Evolutionary conservation across 495 filamentous ascomycete species (phyloP).

Genomic region (Tuber microsphaerosporum): DNA sequence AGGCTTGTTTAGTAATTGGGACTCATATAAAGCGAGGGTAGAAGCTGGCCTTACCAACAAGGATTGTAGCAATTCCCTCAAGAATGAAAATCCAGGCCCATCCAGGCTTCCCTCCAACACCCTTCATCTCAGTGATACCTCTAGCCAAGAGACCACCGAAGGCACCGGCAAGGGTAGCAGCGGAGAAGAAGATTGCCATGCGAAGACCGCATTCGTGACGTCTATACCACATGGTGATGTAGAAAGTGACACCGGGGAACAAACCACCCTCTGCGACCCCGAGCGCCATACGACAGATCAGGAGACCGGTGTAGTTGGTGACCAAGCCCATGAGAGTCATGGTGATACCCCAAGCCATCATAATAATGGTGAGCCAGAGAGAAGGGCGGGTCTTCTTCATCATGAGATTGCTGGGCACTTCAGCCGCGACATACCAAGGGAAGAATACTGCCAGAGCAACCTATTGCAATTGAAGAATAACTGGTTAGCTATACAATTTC

Average conservation of each 20-base stretch:
- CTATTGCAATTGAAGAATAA: slow-evolving; percentile 44
- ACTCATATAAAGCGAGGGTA: slow-evolving; percentile 30
- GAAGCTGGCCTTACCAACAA: slow-evolving; percentile 41
- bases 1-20: slow-evolving; percentile 28
- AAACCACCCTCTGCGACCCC: slow-evolving; percentile 59
- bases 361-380: slow-evolving; percentile 54
- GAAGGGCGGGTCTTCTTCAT: slow-evolving; percentile 59
- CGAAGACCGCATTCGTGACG: slow-evolving; percentile 53
- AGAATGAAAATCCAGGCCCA: slow-evolving; percentile 72
- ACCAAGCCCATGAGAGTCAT: slow-evolving; percentile 57
- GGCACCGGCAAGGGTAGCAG: slow-evolving; percentile 46
- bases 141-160: slow-evolving; percentile 64
- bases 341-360: slow-evolving; percentile 52
- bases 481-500: neutral
- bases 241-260: slow-evolving; percentile 65
- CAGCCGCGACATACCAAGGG: slow-evolving; percentile 59
- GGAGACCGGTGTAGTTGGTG: slow-evolving; percentile 50
- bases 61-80: slow-evolving; percentile 52
- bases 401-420: slow-evolving; percentile 60
- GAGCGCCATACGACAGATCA: slow-evolving; percentile 55
- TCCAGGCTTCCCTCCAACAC: slow-evolving; percentile 50
- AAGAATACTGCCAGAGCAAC: slow-evolving; percentile 61
- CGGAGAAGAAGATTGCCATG: slow-evolving; percentile 64
- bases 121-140: slow-evolving; percentile 59
- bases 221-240: slow-evolving; percentile 72